Evolutionary conservation across 2,329 filamentous ascomycete species (phyloP).

Genomic region (Alternaria sp.): DNA sequence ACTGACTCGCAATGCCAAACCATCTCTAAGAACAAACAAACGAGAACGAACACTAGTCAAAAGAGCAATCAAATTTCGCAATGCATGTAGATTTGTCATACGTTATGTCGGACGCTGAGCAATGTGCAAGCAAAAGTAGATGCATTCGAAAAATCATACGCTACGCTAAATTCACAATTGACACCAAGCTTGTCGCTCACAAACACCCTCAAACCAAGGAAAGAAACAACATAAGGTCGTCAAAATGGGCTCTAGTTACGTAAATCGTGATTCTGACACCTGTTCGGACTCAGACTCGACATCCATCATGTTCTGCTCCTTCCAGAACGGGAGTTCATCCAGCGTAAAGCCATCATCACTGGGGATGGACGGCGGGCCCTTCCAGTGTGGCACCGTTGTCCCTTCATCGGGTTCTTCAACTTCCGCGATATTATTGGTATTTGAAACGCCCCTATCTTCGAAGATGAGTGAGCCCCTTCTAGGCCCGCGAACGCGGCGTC

Average conservation of each 20-base stretch:
- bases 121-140: constrained; percentile 13
- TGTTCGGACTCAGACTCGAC: constrained; percentile 38
- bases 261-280: not conserved
- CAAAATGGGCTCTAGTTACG: not conserved
- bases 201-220: constrained; percentile 1
- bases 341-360: constrained; percentile 51
- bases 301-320: constrained; percentile 39
- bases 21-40: constrained; percentile 2
- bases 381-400: constrained; percentile 35
- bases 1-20: constrained; percentile 4
- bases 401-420: constrained; percentile 50
- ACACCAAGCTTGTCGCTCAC: constrained; percentile 12
- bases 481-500: constrained; percentile 52
- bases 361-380: constrained; percentile 49
- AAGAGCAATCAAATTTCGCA: not conserved
- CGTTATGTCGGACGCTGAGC: constrained; percentile 3
- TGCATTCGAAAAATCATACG: constrained; percentile 5
- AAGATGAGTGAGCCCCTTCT: constrained; percentile 50
- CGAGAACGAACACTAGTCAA: constrained; percentile 4
- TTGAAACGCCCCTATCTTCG: constrained; percentile 51
- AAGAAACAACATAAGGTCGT: constrained; percentile 1
- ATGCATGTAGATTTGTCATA: not conserved
- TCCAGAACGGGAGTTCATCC: constrained; percentile 52
- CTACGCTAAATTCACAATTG: constrained; percentile 10
- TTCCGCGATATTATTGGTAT: constrained; percentile 48